Evolutionary conservation across 176 grass and related monocot species (phyloP).

Genomic region (Thalia dealbata): DNA sequence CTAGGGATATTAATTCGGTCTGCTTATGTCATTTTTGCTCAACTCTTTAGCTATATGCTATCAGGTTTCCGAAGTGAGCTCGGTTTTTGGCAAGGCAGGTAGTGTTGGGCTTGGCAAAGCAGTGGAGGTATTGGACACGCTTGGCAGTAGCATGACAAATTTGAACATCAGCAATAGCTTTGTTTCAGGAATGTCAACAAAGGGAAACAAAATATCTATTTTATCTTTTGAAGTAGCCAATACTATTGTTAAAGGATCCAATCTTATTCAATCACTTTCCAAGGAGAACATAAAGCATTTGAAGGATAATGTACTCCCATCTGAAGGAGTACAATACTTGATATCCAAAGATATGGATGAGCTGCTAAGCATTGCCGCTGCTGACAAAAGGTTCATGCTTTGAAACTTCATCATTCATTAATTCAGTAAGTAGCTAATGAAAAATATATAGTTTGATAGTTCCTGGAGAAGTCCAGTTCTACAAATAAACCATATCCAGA

Average conservation of each 20-base stretch:
- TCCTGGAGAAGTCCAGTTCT: not conserved
- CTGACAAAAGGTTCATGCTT: constrained; percentile 72
- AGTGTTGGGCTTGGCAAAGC: constrained; percentile 17
- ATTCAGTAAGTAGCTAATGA: not conserved
- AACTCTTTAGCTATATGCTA: not conserved
- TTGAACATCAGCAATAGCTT: constrained; percentile 63
- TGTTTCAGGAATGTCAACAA: constrained; percentile 57
- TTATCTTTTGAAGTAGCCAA: constrained; percentile 98
- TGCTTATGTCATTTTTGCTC: not conserved
- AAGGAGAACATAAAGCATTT: constrained; percentile 88
- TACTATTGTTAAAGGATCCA: constrained; percentile 85
- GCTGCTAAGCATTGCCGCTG: constrained; percentile 60
- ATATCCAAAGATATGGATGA: constrained; percentile 97
- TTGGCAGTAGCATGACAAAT: constrained; percentile 24
- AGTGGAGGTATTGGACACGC: constrained; percentile 19
- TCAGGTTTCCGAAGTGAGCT: constrained; percentile 23
- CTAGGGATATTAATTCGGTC: no score
- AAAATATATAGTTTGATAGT: not conserved
- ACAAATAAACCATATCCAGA: not conserved
- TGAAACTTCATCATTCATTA: not conserved
- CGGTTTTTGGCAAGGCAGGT: constrained; percentile 13
- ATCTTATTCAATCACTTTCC: constrained; percentile 82
- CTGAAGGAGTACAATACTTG: constrained; percentile 83
- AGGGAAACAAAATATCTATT: constrained; percentile 81
- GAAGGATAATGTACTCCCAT: constrained; percentile 82